Evolutionary conservation across 768 basidiomycete species (phyloP).

Genomic region (Kwoniella bestiolae): DNA sequence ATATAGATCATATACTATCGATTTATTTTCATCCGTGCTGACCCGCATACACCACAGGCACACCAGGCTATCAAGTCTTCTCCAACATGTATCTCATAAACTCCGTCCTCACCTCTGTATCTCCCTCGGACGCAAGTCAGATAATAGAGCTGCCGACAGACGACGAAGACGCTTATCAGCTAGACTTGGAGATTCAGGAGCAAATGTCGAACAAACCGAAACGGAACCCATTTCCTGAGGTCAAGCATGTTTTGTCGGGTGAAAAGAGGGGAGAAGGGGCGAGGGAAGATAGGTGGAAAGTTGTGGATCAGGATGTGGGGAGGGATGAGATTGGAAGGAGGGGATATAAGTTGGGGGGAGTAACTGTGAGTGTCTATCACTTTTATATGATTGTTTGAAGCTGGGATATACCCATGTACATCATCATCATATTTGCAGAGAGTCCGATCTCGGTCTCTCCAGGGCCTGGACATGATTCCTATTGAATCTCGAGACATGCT

Average conservation of each 20-base stretch:
- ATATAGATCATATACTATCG: not conserved
- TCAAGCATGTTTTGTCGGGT: conserved; percentile 19
- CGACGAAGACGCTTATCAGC: not conserved
- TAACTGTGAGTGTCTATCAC: conserved; percentile 35
- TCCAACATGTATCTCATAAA: conserved; percentile 37
- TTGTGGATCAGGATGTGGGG: conserved; percentile 27
- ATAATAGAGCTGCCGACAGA: not conserved
- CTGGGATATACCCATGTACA: not conserved
- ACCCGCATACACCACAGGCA: conserved; percentile 14
- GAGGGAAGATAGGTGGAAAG: conserved; percentile 43
- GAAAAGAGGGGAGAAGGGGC: conserved; percentile 27
- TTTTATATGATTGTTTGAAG: not conserved
- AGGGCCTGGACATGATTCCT: too few relatives aligned
- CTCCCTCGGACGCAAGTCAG: conserved; percentile 13
- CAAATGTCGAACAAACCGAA: not conserved
- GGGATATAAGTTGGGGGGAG: conserved; percentile 36
- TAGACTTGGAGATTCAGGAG: conserved; percentile 5
- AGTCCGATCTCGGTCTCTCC: not conserved
- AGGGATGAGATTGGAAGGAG: conserved; percentile 40
- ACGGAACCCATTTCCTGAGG: conserved; percentile 9
- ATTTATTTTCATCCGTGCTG: not conserved
- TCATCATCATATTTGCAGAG: too few relatives aligned
- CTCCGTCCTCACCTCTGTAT: conserved; percentile 24
- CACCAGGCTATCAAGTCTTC: conserved; percentile 39
- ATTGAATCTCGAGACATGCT: not conserved